phyloP scores from a whole-genome alignment of 495 filamentous ascomycete genomes.

The Tetracladium marchalianum region DNA sequence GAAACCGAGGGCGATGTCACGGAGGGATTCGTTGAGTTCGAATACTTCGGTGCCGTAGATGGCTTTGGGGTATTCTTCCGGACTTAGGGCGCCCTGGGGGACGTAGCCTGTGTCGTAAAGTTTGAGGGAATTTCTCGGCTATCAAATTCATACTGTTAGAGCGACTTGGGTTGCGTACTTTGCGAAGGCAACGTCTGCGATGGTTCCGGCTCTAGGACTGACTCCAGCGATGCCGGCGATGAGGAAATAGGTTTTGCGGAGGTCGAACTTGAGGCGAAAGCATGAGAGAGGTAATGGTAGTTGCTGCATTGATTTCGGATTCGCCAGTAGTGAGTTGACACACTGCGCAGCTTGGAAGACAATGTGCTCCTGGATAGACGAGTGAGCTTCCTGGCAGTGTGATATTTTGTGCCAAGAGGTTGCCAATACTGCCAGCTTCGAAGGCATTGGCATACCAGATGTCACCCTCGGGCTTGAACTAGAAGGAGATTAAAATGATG shows the following conservation, averaged over 20 bases:
- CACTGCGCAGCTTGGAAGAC: slow-evolving; percentile 38
- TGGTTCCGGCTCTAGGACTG: slow-evolving; percentile 55
- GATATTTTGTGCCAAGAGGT: slow-evolving; percentile 55
- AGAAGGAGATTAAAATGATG: background rate
- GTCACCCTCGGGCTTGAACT: slow-evolving; percentile 60
- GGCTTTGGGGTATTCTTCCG: slow-evolving; percentile 48
- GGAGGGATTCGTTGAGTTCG: slow-evolving; percentile 56
- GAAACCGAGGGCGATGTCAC: slow-evolving; percentile 43
- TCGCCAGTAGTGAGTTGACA: slow-evolving; percentile 26
- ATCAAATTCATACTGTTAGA: slow-evolving; percentile 66
- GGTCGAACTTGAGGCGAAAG: slow-evolving; percentile 52
- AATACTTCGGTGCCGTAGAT: slow-evolving; percentile 74
- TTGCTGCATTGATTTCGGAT: slow-evolving; percentile 65
- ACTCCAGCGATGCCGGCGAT: slow-evolving; percentile 64
- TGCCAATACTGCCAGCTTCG: slow-evolving; percentile 20
- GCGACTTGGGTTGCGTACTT: slow-evolving; percentile 63
- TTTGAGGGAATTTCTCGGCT: slow-evolving; percentile 56
- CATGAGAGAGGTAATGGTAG: slow-evolving; percentile 47
- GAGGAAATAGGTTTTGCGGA: slow-evolving; percentile 59
- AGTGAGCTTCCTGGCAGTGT: slow-evolving; percentile 57
- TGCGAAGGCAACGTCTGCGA: slow-evolving; percentile 53
- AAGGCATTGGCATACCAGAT: slow-evolving; percentile 55
- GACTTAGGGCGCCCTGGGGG: slow-evolving; percentile 42
- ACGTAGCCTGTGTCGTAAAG: slow-evolving; percentile 60
- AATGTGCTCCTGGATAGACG: slow-evolving; percentile 54